Percentiles rank a stretch among this genome's conserved stretches.
Evolutionary conservation across 1,139 yeast genomes (phyloP).

Genomic region (Scheffersomyces quercinus): DNA sequence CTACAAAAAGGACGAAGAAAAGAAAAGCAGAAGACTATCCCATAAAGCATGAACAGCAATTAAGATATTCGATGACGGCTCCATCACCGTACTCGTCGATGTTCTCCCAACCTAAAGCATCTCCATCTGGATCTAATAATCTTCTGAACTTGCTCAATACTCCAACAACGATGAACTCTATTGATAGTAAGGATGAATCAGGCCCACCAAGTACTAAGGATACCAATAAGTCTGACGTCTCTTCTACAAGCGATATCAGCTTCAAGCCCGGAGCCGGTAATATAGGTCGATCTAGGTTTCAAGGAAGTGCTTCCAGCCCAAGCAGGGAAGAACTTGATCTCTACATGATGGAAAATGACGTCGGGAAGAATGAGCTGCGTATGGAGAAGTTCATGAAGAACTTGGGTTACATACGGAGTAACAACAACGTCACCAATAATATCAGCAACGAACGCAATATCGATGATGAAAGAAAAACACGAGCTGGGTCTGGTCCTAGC

Average conservation of each 20-base stretch:
- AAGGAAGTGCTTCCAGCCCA: too few relatives aligned
- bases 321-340: constrained; percentile 9
- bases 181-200: background rate
- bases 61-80: background rate
- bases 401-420: constrained; percentile 9
- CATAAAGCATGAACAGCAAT: too few relatives aligned
- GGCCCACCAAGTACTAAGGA: too few relatives aligned
- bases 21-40: background rate
- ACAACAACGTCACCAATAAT: background rate
- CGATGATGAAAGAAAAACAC: background rate
- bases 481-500: too few relatives aligned
- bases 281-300: too few relatives aligned
- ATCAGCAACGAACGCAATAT: background rate
- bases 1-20: background rate
- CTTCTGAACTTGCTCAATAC: background rate
- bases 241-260: too few relatives aligned
- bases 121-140: background rate
- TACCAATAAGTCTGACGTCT: too few relatives aligned
- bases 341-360: constrained; percentile 14
- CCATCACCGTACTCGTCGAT: background rate
- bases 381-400: constrained; percentile 14
- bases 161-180: background rate
- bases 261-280: too few relatives aligned
- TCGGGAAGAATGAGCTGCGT: constrained; percentile 10
- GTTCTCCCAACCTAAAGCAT: background rate